Evolutionary conservation across 83 land plant genomes (phyloP), one percentile per base, ranked within the genome.

Genomic region (Diphasiastrum complanatum): DNA sequence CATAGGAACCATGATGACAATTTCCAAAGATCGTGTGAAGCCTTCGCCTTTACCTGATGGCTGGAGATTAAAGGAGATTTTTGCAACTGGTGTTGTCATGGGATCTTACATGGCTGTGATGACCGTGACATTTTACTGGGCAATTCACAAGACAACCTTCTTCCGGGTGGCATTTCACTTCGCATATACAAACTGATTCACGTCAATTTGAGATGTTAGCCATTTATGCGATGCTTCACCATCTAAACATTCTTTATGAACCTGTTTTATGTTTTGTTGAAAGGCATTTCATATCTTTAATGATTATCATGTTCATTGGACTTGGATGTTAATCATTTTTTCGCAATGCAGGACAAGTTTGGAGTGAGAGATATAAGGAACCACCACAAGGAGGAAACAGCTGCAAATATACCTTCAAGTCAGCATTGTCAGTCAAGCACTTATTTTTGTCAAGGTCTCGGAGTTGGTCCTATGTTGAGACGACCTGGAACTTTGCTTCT

Each of bases 21-120:
- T 55, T 11, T 55, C 59, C 20, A 55, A 55, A 19, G 59, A 55
- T 32, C 59, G 59, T 55, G 59, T 55, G 38, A 55, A 55, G 31
- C 59, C 59, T 27, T n/a, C n/a, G n/a, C n/a, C n/a, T n/a, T n/a
- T n/a, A n/a, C n/a, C n/a, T n/a, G n/a, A n/a, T n/a, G n/a, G n/a
- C n/a, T n/a, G n/a, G n/a, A n/a, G n/a, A n/a, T n/a, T n/a, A n/a
- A n/a, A n/a, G n/a, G n/a, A n/a, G 35, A 55, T 55, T 6, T 55
- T 55, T 30, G 27, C 59, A 55, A 55, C 59, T 30, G 59, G 59
- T 30, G 27, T 55, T 30, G 59, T 55, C 31, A 11, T 55, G 11
- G 59, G 59, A 11, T 27, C 45, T 30, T 55, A 55, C 59, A 27
- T 55, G 30, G 59, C 28, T 10, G 16, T 55, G 38, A 55, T 55